Conservation (phyloP, 768 basidiomycete genomes). For the Auricularia sp. region DNA sequence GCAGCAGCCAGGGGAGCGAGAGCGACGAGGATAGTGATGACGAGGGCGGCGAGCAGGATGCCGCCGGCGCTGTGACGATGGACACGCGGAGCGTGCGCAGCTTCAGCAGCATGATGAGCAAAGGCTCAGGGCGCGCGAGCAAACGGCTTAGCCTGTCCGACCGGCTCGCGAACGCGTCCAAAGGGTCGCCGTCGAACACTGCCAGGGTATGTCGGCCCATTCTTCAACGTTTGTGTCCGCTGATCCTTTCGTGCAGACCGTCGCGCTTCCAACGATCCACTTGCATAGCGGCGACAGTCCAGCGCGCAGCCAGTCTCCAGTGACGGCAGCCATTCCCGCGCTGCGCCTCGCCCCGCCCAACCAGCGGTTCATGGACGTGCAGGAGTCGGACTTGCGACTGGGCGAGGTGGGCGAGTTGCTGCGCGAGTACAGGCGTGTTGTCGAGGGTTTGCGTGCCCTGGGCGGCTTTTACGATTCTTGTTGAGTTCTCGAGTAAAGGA, state of each 20-base stretch:
- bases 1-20: constrained; percentile 11
- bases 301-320: neutral
- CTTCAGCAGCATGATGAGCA: constrained; percentile 76
- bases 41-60: constrained; percentile 22
- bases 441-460: constrained; percentile 49
- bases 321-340: constrained; percentile 29
- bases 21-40: constrained; percentile 24
- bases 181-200: constrained; percentile 30
- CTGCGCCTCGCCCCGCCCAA: constrained; percentile 49
- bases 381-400: constrained; percentile 65
- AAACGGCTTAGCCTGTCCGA: constrained; percentile 69
- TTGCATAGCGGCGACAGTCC: neutral
- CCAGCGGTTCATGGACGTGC: constrained; percentile 59
- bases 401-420: constrained; percentile 75
- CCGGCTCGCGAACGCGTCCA: constrained; percentile 61
- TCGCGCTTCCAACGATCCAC: neutral
- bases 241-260: neutral
- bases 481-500: too few species aligned
- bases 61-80: constrained; percentile 25
- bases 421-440: constrained; percentile 70
- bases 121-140: constrained; percentile 23
- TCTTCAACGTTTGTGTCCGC: too few species aligned
- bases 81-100: constrained; percentile 74
- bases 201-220: neutral
- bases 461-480: constrained; percentile 40